Evolutionary conservation across 1,284 basidiomycete species (phyloP).

Genomic region (Gymnopus androsaceus): DNA sequence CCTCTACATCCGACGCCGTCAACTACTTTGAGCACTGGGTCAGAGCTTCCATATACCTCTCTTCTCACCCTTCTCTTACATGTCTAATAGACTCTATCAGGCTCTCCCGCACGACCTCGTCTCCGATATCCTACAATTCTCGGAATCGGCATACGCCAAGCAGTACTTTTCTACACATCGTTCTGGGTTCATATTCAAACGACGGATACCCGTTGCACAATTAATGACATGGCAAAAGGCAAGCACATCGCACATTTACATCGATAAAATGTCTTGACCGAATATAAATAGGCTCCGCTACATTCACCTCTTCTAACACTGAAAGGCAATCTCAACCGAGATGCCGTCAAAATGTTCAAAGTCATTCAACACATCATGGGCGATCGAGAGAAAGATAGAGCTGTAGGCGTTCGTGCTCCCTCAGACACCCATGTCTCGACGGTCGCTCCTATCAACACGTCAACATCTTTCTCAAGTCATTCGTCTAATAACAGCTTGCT

Average conservation of each 20-base stretch:
- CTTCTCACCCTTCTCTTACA: conserved; percentile 1
- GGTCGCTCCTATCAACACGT: conserved; percentile 48
- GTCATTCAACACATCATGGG: conserved; percentile 91
- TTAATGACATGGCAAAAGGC: conserved; percentile 92
- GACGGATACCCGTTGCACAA: conserved; percentile 77
- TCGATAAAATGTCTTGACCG: conserved; percentile 3
- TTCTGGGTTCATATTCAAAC: conserved; percentile 80
- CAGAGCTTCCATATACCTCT: conserved; percentile 23
- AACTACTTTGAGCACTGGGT: conserved; percentile 66
- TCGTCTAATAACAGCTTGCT: conserved; percentile 48
- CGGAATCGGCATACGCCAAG: conserved; percentile 78
- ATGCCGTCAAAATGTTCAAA: conserved; percentile 84
- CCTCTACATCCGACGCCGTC: conserved; percentile 34
- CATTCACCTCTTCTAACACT: conserved; percentile 73
- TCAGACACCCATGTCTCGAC: conserved; percentile 41
- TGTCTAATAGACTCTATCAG: conserved; percentile 55
- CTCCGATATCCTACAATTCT: conserved; percentile 82
- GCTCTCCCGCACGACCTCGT: conserved; percentile 77
- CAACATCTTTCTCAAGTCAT: conserved; percentile 50
- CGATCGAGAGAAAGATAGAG: conserved; percentile 74
- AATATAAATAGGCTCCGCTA: conserved; percentile 52
- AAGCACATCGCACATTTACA: conserved; percentile 13
- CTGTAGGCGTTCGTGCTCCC: conserved; percentile 47
- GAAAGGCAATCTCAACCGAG: conserved; percentile 65
- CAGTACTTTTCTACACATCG: conserved; percentile 89